These are phyloP conservation scores for Trichoderma gracile DNA, from an alignment of 2,329 filamentous ascomycete species.

Conservation along the genomic window DNA sequence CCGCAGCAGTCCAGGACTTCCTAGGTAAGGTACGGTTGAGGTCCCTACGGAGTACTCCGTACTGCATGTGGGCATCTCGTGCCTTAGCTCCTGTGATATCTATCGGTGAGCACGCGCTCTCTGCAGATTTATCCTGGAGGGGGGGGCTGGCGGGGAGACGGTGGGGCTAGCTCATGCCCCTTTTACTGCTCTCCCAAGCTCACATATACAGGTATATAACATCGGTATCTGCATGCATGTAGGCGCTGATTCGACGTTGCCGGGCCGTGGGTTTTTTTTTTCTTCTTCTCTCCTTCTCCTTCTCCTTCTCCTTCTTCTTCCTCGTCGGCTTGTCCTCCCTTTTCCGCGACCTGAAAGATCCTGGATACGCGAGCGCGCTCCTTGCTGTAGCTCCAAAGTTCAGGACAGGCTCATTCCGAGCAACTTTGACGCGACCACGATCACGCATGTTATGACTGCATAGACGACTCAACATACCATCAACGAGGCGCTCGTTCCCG, in stretches of 20 bases:
- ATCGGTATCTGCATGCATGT: not conserved
- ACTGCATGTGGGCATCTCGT: not conserved
- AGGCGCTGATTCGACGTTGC: not conserved
- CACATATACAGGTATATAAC: not conserved
- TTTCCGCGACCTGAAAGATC: not conserved
- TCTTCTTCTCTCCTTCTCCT: too few species aligned
- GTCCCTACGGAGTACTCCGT: too few species aligned
- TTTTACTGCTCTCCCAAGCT: conserved; percentile 23
- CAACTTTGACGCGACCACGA: conserved; percentile 8
- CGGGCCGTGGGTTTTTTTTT: not conserved
- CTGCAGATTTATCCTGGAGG: conserved; percentile 20
- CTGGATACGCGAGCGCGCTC: not conserved
- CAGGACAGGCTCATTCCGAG: not conserved
- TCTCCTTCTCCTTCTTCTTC: too few species aligned
- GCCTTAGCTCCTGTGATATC: conserved; percentile 1
- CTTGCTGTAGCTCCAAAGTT: not conserved
- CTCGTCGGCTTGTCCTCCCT: not conserved
- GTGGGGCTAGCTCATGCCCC: conserved; percentile 23
- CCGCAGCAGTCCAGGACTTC: too few species aligned
- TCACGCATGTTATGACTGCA: conserved; percentile 18
- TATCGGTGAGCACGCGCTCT: conserved; percentile 4
- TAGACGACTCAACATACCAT: not conserved
- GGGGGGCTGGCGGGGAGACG: conserved; percentile 13
- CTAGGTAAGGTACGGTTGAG: too few species aligned
- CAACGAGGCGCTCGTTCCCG: not conserved